Evolutionary conservation across 257 asterid genomes (phyloP).

Genomic region (Striga asiatica): DNA sequence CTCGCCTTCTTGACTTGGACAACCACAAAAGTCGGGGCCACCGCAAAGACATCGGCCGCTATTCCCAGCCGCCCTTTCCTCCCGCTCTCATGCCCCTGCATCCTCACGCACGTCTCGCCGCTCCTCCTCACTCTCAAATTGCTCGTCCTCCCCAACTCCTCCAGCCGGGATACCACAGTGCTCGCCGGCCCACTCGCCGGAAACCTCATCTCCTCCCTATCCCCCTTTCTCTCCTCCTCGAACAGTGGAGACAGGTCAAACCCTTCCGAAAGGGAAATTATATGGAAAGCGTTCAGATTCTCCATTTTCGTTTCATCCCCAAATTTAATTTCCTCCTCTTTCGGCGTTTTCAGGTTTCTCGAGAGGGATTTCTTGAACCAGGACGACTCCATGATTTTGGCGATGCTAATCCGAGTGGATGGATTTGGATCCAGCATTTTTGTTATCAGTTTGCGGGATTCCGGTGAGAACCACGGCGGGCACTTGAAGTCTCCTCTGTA

Average conservation of each 20-base stretch:
- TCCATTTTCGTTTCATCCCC: not conserved
- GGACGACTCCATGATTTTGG: slow-evolving; percentile 24
- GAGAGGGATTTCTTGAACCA: slow-evolving; percentile 28
- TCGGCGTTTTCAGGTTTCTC: not conserved
- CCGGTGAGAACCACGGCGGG: slow-evolving; percentile 39
- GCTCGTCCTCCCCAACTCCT: slow-evolving; percentile 45
- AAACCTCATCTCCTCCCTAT: slow-evolving; percentile 23
- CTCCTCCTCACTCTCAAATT: slow-evolving; percentile 61
- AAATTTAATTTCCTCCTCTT: not conserved
- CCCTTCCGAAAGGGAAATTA: slow-evolving; percentile 39
- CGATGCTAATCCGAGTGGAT: slow-evolving; percentile 25
- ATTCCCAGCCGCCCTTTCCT: slow-evolving; percentile 68
- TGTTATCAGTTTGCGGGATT: slow-evolving; percentile 21
- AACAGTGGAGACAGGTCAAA: slow-evolving; percentile 34
- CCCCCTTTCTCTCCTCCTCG: slow-evolving; percentile 25
- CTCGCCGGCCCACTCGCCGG: slow-evolving; percentile 36
- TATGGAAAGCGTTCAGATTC: slow-evolving; percentile 40
- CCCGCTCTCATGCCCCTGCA: slow-evolving; percentile 46
- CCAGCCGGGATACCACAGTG: slow-evolving; percentile 53
- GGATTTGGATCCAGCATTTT: slow-evolving; percentile 42
- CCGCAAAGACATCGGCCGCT: slow-evolving; percentile 39
- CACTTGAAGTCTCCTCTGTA: slow-evolving; percentile 38
- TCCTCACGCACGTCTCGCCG: slow-evolving; percentile 50
- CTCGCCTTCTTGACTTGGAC: slow-evolving; percentile 57
- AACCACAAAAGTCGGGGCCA: slow-evolving; percentile 45